Base-by-base conservation (phyloP, 1,139 yeast genomes). In the Kurtzmaniella natalensis region DNA sequence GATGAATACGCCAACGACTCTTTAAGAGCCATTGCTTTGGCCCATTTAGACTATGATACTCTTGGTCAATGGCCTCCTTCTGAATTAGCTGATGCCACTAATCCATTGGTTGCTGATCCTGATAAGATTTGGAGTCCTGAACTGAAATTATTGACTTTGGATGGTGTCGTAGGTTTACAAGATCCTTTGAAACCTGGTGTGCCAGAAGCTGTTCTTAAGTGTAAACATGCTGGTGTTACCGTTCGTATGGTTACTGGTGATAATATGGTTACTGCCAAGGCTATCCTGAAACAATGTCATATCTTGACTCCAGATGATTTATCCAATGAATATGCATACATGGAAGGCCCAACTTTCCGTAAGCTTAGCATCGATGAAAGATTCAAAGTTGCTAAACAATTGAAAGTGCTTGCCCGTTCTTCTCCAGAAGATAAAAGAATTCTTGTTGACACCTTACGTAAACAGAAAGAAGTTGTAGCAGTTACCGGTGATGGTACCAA, bases 231-330 rank as follows among this genome's bases (percentile, higher is more conserved):
- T 1, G 97, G 98, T 37, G 97, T 92, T 13, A 76, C 82, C 19
- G 97, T 92, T 18, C 75, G 96, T 48, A 92, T 92, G 98, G 96
- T 92, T 33, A 92, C 98, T 17, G 98, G 98, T 58, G 98, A 92
- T 57, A 89, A 89, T 53, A 56, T 89, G 40, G 66, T 77, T 33
- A 92, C 98, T 5, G 98, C 98, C 6, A 78, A 76, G 46, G 94
- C 97, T 1, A 92, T 92, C 45, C 87, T 96, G 4, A 69, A 71
- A 44, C 81, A 81, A 39, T 94, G 97, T 64, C 86, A 92, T 37
- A 92, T 92, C 38, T 62, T 87, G 34, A 59, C 72, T 7, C 69
- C 76, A 1, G 78, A 74, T 29, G 70, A 68, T 42, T 64, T 64
- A 35, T 56, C 73, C 15, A 72, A 76, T 48, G 75, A 74, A 26